Evolutionary conservation across 2,329 filamentous ascomycete genomes (phyloP).

Genomic region (Fusarium haematococcum): DNA sequence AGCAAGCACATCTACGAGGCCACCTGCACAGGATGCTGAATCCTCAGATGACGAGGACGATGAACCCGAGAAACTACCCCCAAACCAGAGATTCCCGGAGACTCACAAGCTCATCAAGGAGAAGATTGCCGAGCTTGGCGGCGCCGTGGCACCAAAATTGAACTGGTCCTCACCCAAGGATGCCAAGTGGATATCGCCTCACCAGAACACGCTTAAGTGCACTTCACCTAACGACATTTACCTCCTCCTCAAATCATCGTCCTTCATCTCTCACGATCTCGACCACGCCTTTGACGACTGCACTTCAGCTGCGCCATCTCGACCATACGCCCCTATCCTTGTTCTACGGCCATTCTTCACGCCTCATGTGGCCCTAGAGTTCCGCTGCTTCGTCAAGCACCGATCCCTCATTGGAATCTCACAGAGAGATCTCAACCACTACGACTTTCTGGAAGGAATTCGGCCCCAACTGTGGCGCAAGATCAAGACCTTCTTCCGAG

Average conservation of each 20-base stretch:
- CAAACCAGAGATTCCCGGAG: slow-evolving; percentile 72
- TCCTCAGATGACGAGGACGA: slow-evolving; percentile 62
- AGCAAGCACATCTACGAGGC: slow-evolving; percentile 41
- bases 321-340: slow-evolving; percentile 77
- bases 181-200: slow-evolving; percentile 87
- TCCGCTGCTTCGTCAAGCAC: slow-evolving; percentile 93
- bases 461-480: slow-evolving; percentile 73
- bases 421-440: slow-evolving; percentile 92
- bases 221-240: slow-evolving; percentile 91
- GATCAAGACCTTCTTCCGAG: slow-evolving; percentile 82
- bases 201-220: slow-evolving; percentile 93
- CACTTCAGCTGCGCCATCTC: slow-evolving; percentile 52
- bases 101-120: slow-evolving; percentile 82
- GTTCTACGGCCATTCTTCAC: slow-evolving; percentile 90
- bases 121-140: slow-evolving; percentile 84
- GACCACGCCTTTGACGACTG: slow-evolving; percentile 90
- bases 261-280: slow-evolving; percentile 93
- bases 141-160: slow-evolving; percentile 89
- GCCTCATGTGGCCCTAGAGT: slow-evolving; percentile 91
- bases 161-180: slow-evolving; percentile 99
- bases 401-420: slow-evolving; percentile 83
- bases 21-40: slow-evolving; percentile 57
- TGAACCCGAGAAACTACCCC: slow-evolving; percentile 53
- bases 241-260: slow-evolving; percentile 91
- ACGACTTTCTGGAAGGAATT: slow-evolving; percentile 79